phyloP scores from a whole-genome alignment of 2,329 filamentous ascomycete species.

The Stagonosporopsis chrysanthemi region DNA sequence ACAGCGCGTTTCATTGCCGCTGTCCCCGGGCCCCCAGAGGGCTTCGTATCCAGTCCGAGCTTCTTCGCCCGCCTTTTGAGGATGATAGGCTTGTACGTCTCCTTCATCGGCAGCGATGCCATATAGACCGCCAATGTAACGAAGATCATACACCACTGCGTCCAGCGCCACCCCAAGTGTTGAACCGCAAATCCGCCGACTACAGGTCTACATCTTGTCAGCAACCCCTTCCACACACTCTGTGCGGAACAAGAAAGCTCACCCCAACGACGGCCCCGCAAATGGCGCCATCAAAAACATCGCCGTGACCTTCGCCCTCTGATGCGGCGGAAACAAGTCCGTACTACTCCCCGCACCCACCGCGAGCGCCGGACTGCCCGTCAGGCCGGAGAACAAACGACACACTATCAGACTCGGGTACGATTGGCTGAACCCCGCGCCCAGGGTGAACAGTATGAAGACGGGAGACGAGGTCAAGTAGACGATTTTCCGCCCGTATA shows the following conservation, averaged over 20 bases:
- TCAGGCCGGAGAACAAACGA: conserved; percentile 75
- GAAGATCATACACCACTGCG: conserved; percentile 55
- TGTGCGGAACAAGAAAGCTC: conserved; percentile 4
- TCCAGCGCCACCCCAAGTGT: conserved; percentile 57
- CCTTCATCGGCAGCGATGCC: conserved; percentile 54
- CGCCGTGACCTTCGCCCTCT: conserved; percentile 45
- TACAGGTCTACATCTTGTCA: conserved; percentile 42
- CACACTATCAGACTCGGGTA: conserved; percentile 62
- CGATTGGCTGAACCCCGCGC: conserved; percentile 60
- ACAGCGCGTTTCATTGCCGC: conserved; percentile 36
- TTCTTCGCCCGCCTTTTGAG: conserved; percentile 50
- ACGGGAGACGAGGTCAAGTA: conserved; percentile 58
- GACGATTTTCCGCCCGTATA: conserved; percentile 62
- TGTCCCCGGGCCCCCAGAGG: not conserved
- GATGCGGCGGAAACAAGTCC: conserved; percentile 47
- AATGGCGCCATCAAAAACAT: conserved; percentile 54
- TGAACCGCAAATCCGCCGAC: conserved; percentile 55
- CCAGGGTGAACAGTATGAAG: conserved; percentile 64
- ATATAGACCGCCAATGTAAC: conserved; percentile 49
- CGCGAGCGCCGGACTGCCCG: conserved; percentile 65
- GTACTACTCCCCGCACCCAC: conserved; percentile 54
- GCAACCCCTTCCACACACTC: not conserved
- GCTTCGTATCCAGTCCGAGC: conserved; percentile 34
- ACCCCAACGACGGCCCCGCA: conserved; percentile 49
- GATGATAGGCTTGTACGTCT: conserved; percentile 64